phyloP scores from a whole-genome alignment of 176 grass and related monocot species.

The Eragrostis curvula region DNA sequence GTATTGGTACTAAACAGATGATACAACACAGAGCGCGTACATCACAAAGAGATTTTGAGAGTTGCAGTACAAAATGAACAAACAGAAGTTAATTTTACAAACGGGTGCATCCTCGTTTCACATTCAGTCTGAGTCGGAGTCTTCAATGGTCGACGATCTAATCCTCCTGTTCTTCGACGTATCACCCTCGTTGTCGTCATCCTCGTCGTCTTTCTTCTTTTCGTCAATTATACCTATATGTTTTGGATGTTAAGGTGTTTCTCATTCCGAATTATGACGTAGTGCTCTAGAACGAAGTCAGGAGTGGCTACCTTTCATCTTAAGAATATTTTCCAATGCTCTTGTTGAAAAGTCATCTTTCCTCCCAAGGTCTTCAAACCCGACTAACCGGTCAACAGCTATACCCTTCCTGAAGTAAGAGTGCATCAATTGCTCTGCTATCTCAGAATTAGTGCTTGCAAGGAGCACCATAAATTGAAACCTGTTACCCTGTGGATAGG shows the following conservation, averaged over 20 bases:
- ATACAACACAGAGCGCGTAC: slow-evolving; percentile 9
- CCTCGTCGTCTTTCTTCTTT: slow-evolving; percentile 60
- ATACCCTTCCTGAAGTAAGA: slow-evolving; percentile 73
- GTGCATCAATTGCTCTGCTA: background rate
- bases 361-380: slow-evolving; percentile 79
- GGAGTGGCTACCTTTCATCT: slow-evolving; percentile 66
- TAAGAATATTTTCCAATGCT: slow-evolving; percentile 81
- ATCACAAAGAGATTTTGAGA: background rate
- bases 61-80: slow-evolving; percentile 16
- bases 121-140: slow-evolving; percentile 81
- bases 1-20: background rate
- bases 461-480: background rate
- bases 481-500: background rate
- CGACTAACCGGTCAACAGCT: slow-evolving; percentile 71
- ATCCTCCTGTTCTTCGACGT: slow-evolving; percentile 60
- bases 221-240: slow-evolving; percentile 87
- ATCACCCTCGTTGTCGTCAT: slow-evolving; percentile 52
- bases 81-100: slow-evolving; percentile 15
- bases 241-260: slow-evolving; percentile 1
- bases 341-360: slow-evolving; percentile 91
- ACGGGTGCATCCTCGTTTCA: background rate
- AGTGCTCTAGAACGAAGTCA: background rate
- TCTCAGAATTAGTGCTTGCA: background rate
- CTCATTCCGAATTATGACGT: background rate
- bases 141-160: slow-evolving; percentile 66